Base-by-base conservation (phyloP, 1,284 basidiomycete genomes). In the Athelia psychrophila region DNA sequence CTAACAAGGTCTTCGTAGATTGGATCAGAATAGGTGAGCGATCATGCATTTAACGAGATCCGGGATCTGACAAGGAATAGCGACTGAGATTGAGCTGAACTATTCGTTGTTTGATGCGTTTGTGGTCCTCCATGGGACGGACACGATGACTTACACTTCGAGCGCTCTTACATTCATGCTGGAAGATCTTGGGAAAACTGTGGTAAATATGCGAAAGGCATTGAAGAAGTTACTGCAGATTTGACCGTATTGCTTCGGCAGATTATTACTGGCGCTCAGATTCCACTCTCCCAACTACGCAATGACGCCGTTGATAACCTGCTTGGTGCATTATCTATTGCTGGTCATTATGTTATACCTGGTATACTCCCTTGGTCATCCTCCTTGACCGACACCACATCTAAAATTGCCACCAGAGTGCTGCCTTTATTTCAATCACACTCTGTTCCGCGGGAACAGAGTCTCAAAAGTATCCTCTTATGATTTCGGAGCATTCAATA, bases 11-110 rank as follows among this genome's bases (percentile, higher is more conserved):
- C 47, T 47, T 35, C 51, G 53, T 56, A 86, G 93, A 95, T 63
- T 96, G 93, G 91, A 86, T 94, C 56, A 79, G 90, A 5, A 87
- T 97, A n/a, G n/a, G n/a, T n/a, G n/a, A n/a, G n/a, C n/a, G n/a
- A n/a, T n/a, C n/a, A n/a, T n/a, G n/a, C n/a, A n/a, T n/a, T n/a
- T n/a, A n/a, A n/a, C n/a, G n/a, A n/a, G n/a, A n/a, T n/a, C n/a
- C n/a, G n/a, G n/a, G n/a, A n/a, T n/a, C n/a, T n/a, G n/a, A n/a
- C n/a, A n/a, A n/a, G n/a, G n/a, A n/a, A n/a, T n/a, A 35, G 90
- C 92, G 0, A 86, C 84, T 4, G 95, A 97, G 64, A 93, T 97
- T 54, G 92, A 95, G 61, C 80, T 94, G 48, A 96, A 96, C 65
- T 95, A 95, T 60, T 61, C 72, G 45, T 66, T 75, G 18, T 97